Evolutionary conservation across 2,329 filamentous ascomycete species (phyloP).

Genomic region (Penicillium sp.): DNA sequence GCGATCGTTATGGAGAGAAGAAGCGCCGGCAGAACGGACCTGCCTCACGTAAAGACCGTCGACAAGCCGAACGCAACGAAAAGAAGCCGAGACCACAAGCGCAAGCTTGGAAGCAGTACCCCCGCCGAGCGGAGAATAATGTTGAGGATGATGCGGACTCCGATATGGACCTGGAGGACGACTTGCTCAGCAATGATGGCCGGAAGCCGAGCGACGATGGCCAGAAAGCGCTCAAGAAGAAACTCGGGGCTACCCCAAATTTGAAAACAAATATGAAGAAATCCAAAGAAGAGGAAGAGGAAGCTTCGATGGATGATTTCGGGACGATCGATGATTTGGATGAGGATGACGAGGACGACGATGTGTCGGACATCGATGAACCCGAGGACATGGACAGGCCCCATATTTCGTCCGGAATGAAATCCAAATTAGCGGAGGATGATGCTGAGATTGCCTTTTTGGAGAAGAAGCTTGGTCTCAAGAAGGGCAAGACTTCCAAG

Average conservation of each 20-base stretch:
- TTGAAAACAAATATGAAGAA: background rate
- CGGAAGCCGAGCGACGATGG: slow-evolving; percentile 24
- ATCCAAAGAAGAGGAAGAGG: slow-evolving; percentile 22
- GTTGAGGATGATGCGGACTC: slow-evolving; percentile 29
- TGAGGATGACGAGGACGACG: slow-evolving; percentile 33
- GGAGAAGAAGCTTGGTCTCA: slow-evolving; percentile 84
- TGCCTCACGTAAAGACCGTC: slow-evolving; percentile 60
- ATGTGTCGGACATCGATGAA: slow-evolving; percentile 19
- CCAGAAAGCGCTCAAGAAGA: slow-evolving; percentile 10
- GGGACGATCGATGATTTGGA: background rate
- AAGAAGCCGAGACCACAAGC: slow-evolving; percentile 53
- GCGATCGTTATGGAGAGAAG: slow-evolving; percentile 35
- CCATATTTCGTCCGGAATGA: slow-evolving; percentile 45
- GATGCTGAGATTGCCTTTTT: slow-evolving; percentile 85
- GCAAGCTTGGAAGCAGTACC: slow-evolving; percentile 16
- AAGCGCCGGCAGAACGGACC: slow-evolving; percentile 32
- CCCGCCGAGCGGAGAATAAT: slow-evolving; percentile 11
- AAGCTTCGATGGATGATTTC: background rate
- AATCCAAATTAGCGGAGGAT: slow-evolving; percentile 70
- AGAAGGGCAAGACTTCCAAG: slow-evolving; percentile 69
- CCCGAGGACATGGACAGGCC: slow-evolving; percentile 8
- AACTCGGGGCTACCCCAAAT: background rate
- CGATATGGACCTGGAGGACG: slow-evolving; percentile 20
- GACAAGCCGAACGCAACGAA: slow-evolving; percentile 64
- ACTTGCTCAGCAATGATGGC: slow-evolving; percentile 3